Evolutionary conservation across 73 alveolate species (phyloP).

Genomic region (Paraurostyla sp.): DNA sequence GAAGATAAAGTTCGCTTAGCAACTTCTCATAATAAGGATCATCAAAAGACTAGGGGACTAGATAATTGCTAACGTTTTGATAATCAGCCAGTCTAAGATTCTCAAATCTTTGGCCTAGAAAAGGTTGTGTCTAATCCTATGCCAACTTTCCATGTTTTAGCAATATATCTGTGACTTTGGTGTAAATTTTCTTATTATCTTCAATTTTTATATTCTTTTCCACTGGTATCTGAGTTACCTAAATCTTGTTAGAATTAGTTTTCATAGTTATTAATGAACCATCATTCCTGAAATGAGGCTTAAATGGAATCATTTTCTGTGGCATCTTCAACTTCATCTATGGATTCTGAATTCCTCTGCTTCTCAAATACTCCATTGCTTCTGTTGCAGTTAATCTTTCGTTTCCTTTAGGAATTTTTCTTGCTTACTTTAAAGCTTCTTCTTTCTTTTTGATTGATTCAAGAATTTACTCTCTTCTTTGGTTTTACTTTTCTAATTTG

Average conservation of each 20-base stretch:
- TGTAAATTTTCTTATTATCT: background rate
- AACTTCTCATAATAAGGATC: constrained; percentile 24
- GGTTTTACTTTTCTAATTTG: no score
- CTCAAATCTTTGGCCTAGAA: constrained; percentile 16
- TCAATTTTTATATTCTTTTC: background rate
- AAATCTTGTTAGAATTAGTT: background rate
- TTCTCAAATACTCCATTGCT: no score
- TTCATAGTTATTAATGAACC: no score
- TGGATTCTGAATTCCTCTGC: no score
- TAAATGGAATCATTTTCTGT: no score
- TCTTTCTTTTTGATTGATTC: no score
- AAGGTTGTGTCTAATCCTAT: background rate
- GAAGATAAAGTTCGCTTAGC: background rate
- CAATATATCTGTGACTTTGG: background rate
- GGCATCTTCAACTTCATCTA: no score
- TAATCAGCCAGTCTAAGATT: background rate
- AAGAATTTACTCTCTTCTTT: no score
- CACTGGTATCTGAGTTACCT: background rate
- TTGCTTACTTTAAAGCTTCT: no score
- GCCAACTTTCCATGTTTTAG: background rate
- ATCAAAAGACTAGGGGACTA: constrained; percentile 25
- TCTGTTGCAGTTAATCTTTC: no score
- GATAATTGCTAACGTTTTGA: background rate
- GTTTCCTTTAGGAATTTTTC: no score
- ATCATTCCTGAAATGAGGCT: no score